Conservation (phyloP, 805 yeast species). For the Monosporozyma solicola region DNA sequence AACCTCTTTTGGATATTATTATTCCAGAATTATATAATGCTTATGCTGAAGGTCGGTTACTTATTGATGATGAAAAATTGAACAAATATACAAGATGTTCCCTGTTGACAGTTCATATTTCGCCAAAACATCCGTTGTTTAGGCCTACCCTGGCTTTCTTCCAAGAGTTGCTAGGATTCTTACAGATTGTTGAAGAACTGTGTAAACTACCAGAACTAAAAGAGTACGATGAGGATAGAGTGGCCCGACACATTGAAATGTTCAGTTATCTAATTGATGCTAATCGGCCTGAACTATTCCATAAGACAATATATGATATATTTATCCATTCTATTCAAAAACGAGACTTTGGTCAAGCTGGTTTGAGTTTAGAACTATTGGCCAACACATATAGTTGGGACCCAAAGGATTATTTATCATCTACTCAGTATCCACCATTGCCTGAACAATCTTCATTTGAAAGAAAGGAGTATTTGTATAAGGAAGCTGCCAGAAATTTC, state of each 20-base stretch:
- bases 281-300: slow-evolving; percentile 69
- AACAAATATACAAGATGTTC: slow-evolving; percentile 14
- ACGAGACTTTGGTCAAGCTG: slow-evolving; percentile 70
- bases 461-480: slow-evolving; percentile 64
- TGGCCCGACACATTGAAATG: slow-evolving; percentile 68
- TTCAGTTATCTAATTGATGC: slow-evolving; percentile 70
- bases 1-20: slow-evolving; percentile 12
- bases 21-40: slow-evolving; percentile 24
- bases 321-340: slow-evolving; percentile 53
- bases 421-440: slow-evolving; percentile 55
- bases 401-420: slow-evolving; percentile 44
- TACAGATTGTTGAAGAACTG: slow-evolving; percentile 56
- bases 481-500: slow-evolving; percentile 61
- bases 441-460: slow-evolving; percentile 78
- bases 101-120: slow-evolving; percentile 14
- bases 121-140: slow-evolving; percentile 57
- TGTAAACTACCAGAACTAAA: slow-evolving; percentile 69
- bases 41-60: slow-evolving; percentile 18
- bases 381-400: slow-evolving; percentile 75
- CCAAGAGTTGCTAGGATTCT: slow-evolving; percentile 48
- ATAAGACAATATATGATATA: slow-evolving; percentile 68
- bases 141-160: slow-evolving; percentile 41
- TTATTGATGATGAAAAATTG: slow-evolving; percentile 19
- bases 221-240: slow-evolving; percentile 81
- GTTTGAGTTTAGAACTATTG: slow-evolving; percentile 64